Evolutionary conservation across 1,139 yeast species (phyloP).

Genomic region (Saccharomyces hybrid): DNA sequence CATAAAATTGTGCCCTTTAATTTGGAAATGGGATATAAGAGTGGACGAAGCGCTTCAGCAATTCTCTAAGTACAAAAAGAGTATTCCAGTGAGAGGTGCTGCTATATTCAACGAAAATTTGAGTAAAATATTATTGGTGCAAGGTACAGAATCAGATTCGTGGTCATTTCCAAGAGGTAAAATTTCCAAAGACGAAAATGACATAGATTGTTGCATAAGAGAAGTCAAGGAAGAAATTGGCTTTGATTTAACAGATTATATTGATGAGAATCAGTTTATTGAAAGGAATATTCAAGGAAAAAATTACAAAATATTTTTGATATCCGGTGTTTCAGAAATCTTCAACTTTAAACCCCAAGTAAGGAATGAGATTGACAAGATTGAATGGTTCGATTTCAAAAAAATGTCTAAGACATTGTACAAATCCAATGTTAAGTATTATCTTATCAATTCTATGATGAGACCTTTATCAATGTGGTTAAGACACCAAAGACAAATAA

Average conservation of each 20-base stretch:
- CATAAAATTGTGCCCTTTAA: constrained; percentile 71
- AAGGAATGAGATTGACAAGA: constrained; percentile 74
- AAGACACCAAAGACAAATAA: constrained; percentile 45
- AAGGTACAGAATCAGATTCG: constrained; percentile 73
- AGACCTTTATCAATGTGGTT: constrained; percentile 54
- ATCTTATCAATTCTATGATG: constrained; percentile 52
- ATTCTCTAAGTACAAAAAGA: constrained; percentile 78
- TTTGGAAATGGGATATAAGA: constrained; percentile 68
- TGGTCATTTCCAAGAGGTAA: constrained; percentile 99
- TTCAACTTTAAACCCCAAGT: constrained; percentile 70
- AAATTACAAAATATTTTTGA: constrained; percentile 75
- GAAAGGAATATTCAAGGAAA: constrained; percentile 81
- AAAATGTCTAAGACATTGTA: constrained; percentile 28
- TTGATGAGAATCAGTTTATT: constrained; percentile 63
- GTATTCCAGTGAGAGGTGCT: constrained; percentile 94
- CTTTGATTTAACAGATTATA: constrained; percentile 62
- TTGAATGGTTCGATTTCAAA: constrained; percentile 56
- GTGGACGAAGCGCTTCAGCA: constrained; percentile 65
- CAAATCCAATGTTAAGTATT: constrained; percentile 41
- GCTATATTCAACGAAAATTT: constrained; percentile 71
- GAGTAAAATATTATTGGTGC: constrained; percentile 68
- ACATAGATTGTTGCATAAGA: constrained; percentile 85
- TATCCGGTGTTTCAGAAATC: constrained; percentile 72
- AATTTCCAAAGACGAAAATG: constrained; percentile 87
- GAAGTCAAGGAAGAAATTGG: constrained; percentile 97